Base-by-base conservation (phyloP, 2,329 filamentous ascomycete species). In the Aspergillus sojae region DNA sequence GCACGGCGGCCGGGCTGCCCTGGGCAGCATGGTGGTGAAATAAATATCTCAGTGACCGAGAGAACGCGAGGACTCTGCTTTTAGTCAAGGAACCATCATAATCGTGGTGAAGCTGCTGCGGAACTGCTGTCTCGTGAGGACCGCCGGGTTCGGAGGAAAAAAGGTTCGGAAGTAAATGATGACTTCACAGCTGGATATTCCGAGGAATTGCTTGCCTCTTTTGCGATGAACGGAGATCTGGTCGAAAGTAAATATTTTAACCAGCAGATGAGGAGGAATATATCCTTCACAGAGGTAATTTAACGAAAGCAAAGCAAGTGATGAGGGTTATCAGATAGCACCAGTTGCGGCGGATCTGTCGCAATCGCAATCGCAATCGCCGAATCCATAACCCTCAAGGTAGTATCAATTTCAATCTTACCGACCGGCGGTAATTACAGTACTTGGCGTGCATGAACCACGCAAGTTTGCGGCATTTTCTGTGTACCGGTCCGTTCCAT, bases 91-190 rank as follows among this genome's bases (percentile, higher is more conserved):
- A 65, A 62, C 65, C 74, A 76, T 75, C 59, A 39, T 62, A 54
- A 57, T 55, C 43, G 28, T 52, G 57, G 67, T 68, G 58, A 63
- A 65, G 48, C 52, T 60, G 41, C 61, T 64, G 65, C 48, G 60
- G 60, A 65, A 61, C 62, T 61, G 61, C 67, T 65, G 66, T 61
- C 64, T 69, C 63, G 70, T 67, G 72, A 63, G 65, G 66, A 70
- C 66, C 70, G 73, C 74, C 75, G 74, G 71, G 68, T 75, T 77
- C 75, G 75, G 74, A 75, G 72, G 63, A 70, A 75, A 41, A 72
- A 72, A 67, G 21, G 59, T 66, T 64, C 58, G 46, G 58, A 60
- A 23, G 48, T 43, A 50, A 61, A 57, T 65, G 57, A 60, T 59
- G 60, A 61, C 56, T 60, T 56, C 54, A 19, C 58, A 52, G 57